phyloP scores from a whole-genome alignment of 2,329 filamentous ascomycete genomes.

The Coniosporium tulheliwenetii region DNA sequence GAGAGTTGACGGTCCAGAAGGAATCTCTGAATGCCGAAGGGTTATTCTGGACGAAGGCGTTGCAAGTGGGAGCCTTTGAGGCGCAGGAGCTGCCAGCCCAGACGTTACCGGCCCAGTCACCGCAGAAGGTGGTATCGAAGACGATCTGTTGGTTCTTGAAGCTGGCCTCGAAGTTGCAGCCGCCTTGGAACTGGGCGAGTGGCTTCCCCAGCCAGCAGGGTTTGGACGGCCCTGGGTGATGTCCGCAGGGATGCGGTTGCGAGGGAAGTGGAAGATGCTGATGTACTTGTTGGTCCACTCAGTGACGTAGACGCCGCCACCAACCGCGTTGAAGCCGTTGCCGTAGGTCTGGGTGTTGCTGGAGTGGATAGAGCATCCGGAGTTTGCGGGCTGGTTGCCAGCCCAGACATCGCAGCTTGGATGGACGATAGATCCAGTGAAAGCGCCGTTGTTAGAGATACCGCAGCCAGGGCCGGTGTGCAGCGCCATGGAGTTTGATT shows the following conservation, averaged over 20 bases:
- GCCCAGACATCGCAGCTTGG: conserved; percentile 16
- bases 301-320: conserved; percentile 19
- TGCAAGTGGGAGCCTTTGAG: conserved; percentile 6
- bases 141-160: conserved; percentile 52
- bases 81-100: conserved; percentile 3
- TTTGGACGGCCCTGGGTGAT: conserved; percentile 34
- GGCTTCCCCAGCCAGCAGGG: conserved; percentile 45
- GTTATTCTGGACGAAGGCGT: conserved; percentile 7
- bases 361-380: conserved; percentile 7
- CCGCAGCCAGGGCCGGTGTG: conserved; percentile 4
- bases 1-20: conserved; percentile 9
- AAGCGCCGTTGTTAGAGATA: conserved; percentile 22
- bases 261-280: conserved; percentile 11
- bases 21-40: conserved; percentile 7
- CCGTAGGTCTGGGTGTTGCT: conserved; percentile 40
- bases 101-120: conserved; percentile 9
- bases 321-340: conserved; percentile 50
- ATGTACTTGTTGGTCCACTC: conserved; percentile 11
- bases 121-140: conserved; percentile 43
- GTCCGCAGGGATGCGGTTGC: conserved; percentile 6
- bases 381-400: conserved; percentile 11
- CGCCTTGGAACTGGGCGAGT: conserved; percentile 43
- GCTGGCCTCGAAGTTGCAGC: conserved; percentile 49
- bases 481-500: conserved; percentile 27
- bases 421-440: conserved; percentile 47